Conservation (phyloP, 495 filamentous ascomycete species). For the Aspergillus conjunctus region DNA sequence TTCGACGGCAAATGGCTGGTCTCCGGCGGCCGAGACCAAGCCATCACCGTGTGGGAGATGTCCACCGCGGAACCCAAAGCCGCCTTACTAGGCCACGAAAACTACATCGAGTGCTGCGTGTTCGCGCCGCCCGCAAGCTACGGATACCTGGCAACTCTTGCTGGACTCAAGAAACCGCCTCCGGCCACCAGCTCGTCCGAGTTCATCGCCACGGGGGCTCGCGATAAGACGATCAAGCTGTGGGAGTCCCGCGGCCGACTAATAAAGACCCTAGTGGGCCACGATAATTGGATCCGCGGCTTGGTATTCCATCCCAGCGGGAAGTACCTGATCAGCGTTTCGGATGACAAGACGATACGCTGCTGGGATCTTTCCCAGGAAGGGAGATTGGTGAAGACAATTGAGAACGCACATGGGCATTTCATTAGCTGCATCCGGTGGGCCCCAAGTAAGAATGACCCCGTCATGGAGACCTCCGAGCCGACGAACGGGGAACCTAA, state of each 20-base stretch:
- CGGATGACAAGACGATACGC: constrained; percentile 88
- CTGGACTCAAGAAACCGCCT: constrained; percentile 82
- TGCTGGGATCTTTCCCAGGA: constrained; percentile 96
- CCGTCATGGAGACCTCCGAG: not conserved
- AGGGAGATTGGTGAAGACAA: constrained; percentile 81
- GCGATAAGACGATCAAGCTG: constrained; percentile 88
- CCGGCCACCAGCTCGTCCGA: constrained; percentile 72
- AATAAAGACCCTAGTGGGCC: constrained; percentile 83
- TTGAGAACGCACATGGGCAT: constrained; percentile 76
- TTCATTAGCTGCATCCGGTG: constrained; percentile 88
- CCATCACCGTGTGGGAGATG: constrained; percentile 82
- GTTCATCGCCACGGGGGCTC: constrained; percentile 84
- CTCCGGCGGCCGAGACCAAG: constrained; percentile 80
- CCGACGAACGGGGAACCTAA: not conserved
- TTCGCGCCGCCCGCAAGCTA: constrained; percentile 84
- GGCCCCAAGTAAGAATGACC: constrained; percentile 72
- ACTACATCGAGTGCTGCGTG: constrained; percentile 83
- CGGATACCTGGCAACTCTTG: constrained; percentile 71
- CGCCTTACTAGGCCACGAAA: constrained; percentile 85
- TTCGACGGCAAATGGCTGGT: constrained; percentile 81
- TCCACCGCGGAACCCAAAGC: constrained; percentile 67
- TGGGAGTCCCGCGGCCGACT: constrained; percentile 86
- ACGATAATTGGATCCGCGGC: constrained; percentile 94
- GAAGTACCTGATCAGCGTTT: constrained; percentile 82
- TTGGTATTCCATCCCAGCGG: constrained; percentile 91